These are phyloP conservation scores for Xylaria sp. DNA, from an alignment of 2,329 filamentous ascomycete genomes.

Conservation along the genomic window DNA sequence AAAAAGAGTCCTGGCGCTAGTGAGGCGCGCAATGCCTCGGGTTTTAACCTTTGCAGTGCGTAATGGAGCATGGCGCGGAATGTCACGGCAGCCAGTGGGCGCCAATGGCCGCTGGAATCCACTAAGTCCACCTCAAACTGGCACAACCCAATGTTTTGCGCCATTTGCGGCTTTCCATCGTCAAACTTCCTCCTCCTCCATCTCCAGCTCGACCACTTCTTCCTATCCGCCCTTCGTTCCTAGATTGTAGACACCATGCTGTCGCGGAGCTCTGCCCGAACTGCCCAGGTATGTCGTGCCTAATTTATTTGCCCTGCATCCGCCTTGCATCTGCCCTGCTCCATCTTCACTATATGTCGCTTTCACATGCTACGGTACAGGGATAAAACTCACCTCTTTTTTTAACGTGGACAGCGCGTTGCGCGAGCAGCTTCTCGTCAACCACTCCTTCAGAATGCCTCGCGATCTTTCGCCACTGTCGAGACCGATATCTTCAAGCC, in stretches of 20 bases:
- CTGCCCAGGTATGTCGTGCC: slow-evolving; percentile 61
- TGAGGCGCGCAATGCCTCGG: slow-evolving; percentile 18
- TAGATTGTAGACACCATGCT: slow-evolving; percentile 50
- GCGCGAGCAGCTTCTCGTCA: slow-evolving; percentile 55
- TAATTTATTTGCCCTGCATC: too few species aligned
- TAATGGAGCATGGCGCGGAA: slow-evolving; percentile 29
- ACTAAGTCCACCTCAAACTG: slow-evolving; percentile 28
- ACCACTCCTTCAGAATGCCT: slow-evolving; percentile 47
- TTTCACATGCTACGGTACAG: slow-evolving; percentile 24
- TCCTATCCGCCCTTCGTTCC: slow-evolving; percentile 19
- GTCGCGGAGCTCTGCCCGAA: slow-evolving; percentile 61
- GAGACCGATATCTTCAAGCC: slow-evolving; percentile 98
- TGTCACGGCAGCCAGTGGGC: slow-evolving; percentile 33
- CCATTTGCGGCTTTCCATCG: slow-evolving; percentile 39
- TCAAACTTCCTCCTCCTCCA: slow-evolving; percentile 20
- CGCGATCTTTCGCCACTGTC: slow-evolving; percentile 76
- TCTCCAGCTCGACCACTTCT: slow-evolving; percentile 23
- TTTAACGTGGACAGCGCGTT: slow-evolving; percentile 52
- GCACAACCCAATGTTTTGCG: slow-evolving; percentile 37
- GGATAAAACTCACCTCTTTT: slow-evolving; percentile 17
- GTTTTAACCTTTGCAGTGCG: background rate
- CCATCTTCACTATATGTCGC: slow-evolving; percentile 28
- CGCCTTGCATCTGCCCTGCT: background rate
- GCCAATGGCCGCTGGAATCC: slow-evolving; percentile 8
- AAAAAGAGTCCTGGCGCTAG: too few species aligned